Percentiles rank a stretch among this genome's conserved stretches.
Conservation (phyloP, 441 rosid species). For the Eugenia klotzschiana region DNA sequence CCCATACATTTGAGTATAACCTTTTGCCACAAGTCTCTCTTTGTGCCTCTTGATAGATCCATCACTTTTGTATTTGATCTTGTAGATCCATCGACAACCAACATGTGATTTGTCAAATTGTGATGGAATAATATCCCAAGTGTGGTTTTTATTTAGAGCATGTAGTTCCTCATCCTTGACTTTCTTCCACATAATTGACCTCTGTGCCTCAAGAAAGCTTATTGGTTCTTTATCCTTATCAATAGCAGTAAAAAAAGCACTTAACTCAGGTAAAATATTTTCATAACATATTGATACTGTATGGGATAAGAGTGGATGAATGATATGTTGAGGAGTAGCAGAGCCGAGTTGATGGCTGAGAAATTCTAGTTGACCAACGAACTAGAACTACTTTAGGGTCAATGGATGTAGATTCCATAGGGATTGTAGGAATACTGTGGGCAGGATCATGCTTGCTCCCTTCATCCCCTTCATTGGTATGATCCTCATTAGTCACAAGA, state of each 20-base stretch:
- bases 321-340: too few relatives aligned
- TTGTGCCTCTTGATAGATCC: neutral
- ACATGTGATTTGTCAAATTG: neutral
- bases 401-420: too few relatives aligned
- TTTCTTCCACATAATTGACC: neutral
- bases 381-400: too few relatives aligned
- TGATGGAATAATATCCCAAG: neutral
- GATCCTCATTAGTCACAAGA: too few relatives aligned
- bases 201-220: neutral
- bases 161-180: neutral
- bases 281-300: neutral
- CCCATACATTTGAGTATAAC: neutral
- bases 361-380: too few relatives aligned
- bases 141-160: neutral
- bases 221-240: neutral
- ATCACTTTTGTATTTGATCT: neutral
- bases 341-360: too few relatives aligned
- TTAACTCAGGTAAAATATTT: neutral
- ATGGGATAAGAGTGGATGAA: too few relatives aligned
- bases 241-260: neutral
- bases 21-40: neutral
- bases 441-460: too few relatives aligned
- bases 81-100: neutral
- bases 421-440: too few relatives aligned
- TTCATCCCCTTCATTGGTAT: too few relatives aligned